Conservation (phyloP, 176 grass and related monocot genomes). For the Pharus latifolius region DNA sequence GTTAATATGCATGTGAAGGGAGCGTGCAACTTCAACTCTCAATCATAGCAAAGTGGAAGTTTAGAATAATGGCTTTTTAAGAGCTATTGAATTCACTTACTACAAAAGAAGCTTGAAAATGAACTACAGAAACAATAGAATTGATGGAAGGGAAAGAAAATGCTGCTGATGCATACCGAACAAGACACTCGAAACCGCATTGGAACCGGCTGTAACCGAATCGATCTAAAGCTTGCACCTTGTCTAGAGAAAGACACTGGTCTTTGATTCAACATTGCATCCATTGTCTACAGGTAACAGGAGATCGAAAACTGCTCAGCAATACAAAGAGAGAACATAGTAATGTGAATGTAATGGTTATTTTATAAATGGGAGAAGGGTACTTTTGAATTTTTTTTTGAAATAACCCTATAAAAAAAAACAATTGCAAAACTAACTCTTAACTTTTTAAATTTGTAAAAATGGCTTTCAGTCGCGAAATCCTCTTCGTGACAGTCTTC, state of each 20-base stretch:
- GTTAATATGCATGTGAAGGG: not conserved
- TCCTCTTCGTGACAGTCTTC: no score
- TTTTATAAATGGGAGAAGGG: no score
- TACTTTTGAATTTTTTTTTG: no score
- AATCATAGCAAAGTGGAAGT: not conserved
- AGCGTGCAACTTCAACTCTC: not conserved
- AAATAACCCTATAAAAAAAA: no score
- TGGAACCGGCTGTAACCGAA: not conserved
- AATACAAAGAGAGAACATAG: no score
- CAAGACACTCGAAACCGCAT: conserved; percentile 25
- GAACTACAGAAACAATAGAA: not conserved
- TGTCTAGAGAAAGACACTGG: conserved; percentile 12
- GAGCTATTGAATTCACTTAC: not conserved
- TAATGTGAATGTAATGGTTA: no score
- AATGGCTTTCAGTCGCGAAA: no score
- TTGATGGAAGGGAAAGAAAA: not conserved
- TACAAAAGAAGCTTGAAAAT: not conserved
- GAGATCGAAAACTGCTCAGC: no score
- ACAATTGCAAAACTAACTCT: no score
- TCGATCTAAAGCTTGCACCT: conserved; percentile 18
- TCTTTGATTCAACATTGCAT: not conserved
- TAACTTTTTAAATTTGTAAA: no score
- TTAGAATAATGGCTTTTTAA: not conserved
- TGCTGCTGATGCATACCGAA: conserved; percentile 18
- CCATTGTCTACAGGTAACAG: conserved; percentile 7